Conservation (phyloP, 2,329 filamentous ascomycete species). For the Xylaria sp. region DNA sequence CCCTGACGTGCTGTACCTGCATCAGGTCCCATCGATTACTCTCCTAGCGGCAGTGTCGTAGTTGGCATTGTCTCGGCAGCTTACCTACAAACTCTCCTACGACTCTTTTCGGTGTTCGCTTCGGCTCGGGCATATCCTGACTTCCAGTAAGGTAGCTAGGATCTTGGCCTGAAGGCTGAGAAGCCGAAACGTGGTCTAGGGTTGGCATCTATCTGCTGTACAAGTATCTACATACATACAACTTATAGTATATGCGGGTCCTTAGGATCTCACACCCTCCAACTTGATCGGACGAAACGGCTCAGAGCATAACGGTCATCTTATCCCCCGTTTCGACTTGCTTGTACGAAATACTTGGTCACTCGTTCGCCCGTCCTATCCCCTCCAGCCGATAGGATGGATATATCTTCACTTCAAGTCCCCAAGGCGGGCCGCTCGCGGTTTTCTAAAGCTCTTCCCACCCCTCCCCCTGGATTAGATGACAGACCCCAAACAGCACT, state of each 20-base stretch:
- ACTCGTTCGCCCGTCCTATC: constrained; percentile 21
- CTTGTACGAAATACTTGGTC: constrained; percentile 33
- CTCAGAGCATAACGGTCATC: constrained; percentile 39
- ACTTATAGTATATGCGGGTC: constrained; percentile 42
- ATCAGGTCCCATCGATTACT: constrained; percentile 38
- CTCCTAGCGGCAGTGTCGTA: constrained; percentile 9
- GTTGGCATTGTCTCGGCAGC: constrained; percentile 21
- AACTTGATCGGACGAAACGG: constrained; percentile 43
- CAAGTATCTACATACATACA: constrained; percentile 19
- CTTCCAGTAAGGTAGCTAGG: constrained; percentile 4
- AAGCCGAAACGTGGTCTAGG: constrained; percentile 22
- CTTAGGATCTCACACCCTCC: constrained; percentile 29
- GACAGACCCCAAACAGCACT: constrained; percentile 38
- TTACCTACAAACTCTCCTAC: constrained; percentile 17
- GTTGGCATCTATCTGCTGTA: constrained; percentile 38
- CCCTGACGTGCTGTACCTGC: constrained; percentile 46
- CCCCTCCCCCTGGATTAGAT: constrained; percentile 54
- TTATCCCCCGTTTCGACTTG: constrained; percentile 36
- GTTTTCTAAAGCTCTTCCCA: constrained; percentile 68
- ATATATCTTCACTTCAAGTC: constrained; percentile 46
- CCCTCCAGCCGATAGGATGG: constrained; percentile 42
- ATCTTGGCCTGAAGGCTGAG: constrained; percentile 14
- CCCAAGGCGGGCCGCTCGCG: constrained; percentile 61
- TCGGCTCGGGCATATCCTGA: neutral
- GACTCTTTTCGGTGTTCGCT: constrained; percentile 13